Evolutionary conservation across 2,329 filamentous ascomycete genomes (phyloP), one percentile per base, ranked within the genome.

Genomic region (Onygenales sp.): DNA sequence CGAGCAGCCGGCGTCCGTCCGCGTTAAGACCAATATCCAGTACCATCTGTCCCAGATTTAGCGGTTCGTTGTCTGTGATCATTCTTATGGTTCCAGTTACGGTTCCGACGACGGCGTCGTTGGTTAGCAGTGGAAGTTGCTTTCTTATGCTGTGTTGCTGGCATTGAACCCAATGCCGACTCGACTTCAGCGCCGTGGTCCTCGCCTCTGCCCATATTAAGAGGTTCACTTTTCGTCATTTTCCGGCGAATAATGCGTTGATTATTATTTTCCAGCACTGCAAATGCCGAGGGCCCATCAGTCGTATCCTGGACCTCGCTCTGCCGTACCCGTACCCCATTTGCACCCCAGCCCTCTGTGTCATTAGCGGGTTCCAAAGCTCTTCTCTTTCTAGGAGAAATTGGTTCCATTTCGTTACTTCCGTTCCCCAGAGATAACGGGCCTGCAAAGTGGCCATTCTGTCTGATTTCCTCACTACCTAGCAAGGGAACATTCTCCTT

Each of bases 141-240:
- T 35, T 35, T 43, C 11, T 41, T 43, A 27, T n/a, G 47, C 47
- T 31, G 36, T 41, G 17, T 11, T 38, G 35, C 36, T 7, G 21
- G 7, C 2, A 44, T 52, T 13, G 43, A 50, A 47, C 21, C 50
- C 39, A 42, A 27, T 8, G 17, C 33, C n/a, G 41, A 14, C 13
- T 45, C 31, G 41, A 33, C 39, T 27, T 36, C 33, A 32, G 47
- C 42, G 31, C 31, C 51, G 33, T 51, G 45, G 13, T 35, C 41
- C 13, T 7, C 38, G 31, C 2, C 41, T 32, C 14, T 53, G 10
- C 46, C 35, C 13, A 56, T 17, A 11, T 38, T 52, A 38, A 50
- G 39, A n/a, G 58, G 58, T 46, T 60, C 59, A 36, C 59, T 61
- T 52, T 56, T 61, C 7, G 59, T 57, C 46, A 59, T 11, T 27